These are phyloP conservation scores for Exserohilum rostratum DNA, from an alignment of 2,329 filamentous ascomycete species.

Conservation along the genomic window DNA sequence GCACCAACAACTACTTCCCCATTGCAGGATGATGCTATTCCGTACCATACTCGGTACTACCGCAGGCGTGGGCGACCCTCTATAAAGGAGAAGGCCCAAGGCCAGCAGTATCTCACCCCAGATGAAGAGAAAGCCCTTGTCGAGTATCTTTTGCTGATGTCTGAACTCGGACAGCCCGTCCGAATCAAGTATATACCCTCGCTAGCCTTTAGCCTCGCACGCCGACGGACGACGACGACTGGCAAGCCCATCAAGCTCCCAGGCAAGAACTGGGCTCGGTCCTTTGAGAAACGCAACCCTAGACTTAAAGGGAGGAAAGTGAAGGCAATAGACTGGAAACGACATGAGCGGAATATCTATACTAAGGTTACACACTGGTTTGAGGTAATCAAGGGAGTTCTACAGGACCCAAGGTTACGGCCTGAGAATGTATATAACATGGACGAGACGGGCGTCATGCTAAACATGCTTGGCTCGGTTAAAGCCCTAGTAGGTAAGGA, in stretches of 20 bases:
- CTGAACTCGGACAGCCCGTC: conserved; percentile 21
- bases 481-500: too few relatives aligned
- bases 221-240: conserved; percentile 9
- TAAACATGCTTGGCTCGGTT: too few relatives aligned
- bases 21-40: neutral
- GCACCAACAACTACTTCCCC: neutral
- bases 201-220: conserved; percentile 20
- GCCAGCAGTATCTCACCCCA: conserved; percentile 37
- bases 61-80: neutral
- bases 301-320: conserved; percentile 16
- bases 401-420: conserved; percentile 14
- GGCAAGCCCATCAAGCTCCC: conserved; percentile 15
- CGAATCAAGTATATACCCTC: conserved; percentile 29
- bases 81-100: conserved; percentile 23
- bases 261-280: conserved; percentile 19
- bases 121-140: conserved; percentile 39
- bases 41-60: neutral
- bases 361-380: conserved; percentile 24
- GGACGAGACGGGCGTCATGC: too few relatives aligned
- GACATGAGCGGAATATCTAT: conserved; percentile 24
- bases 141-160: conserved; percentile 22
- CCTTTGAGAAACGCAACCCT: conserved; percentile 13
- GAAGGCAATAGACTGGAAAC: conserved; percentile 22
- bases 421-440: conserved; percentile 13
- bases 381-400: conserved; percentile 4